phyloP scores from a whole-genome alignment of 2,329 filamentous ascomycete species.

The Colletotrichum euphorbiae region DNA sequence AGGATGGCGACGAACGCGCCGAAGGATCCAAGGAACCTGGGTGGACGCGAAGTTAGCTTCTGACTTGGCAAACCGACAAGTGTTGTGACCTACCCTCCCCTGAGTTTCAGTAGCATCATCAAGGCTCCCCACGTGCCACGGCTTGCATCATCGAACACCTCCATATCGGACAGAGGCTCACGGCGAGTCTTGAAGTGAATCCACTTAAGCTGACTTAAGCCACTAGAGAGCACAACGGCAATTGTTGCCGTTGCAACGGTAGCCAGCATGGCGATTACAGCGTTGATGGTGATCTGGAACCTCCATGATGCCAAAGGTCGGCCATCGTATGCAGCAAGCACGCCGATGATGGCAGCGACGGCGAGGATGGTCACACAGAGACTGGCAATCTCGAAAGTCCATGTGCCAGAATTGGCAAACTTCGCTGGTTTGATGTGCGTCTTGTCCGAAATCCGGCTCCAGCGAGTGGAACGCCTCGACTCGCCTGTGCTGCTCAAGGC shows the following conservation, averaged over 20 bases:
- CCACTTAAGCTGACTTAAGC: conserved; percentile 50
- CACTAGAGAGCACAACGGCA: conserved; percentile 46
- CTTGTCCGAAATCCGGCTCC: conserved; percentile 31
- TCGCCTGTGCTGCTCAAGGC: conserved; percentile 26
- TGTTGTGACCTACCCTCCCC: conserved; percentile 45
- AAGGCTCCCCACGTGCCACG: conserved; percentile 47
- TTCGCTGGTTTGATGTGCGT: conserved; percentile 20
- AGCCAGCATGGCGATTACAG: conserved; percentile 47
- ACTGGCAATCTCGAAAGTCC: conserved; percentile 46
- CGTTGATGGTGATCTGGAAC: conserved; percentile 49
- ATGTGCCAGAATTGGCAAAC: conserved; percentile 42
- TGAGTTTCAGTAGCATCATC: conserved; percentile 43
- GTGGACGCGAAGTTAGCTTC: neutral
- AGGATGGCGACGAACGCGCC: conserved; percentile 46
- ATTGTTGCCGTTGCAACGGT: conserved; percentile 47
- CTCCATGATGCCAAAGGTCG: conserved; percentile 47
- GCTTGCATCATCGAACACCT: conserved; percentile 49
- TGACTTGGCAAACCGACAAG: neutral
- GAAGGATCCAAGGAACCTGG: conserved; percentile 45
- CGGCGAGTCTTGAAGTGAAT: conserved; percentile 47
- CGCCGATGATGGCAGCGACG: conserved; percentile 45
- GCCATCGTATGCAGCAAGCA: conserved; percentile 47
- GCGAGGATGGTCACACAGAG: conserved; percentile 44
- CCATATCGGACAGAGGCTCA: conserved; percentile 48
- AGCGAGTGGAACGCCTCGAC: conserved; percentile 26